Evolutionary conservation across 129 eudicot species (phyloP), one percentile per base, ranked within the genome.

Genomic region (Gnaphalium uliginosum): DNA sequence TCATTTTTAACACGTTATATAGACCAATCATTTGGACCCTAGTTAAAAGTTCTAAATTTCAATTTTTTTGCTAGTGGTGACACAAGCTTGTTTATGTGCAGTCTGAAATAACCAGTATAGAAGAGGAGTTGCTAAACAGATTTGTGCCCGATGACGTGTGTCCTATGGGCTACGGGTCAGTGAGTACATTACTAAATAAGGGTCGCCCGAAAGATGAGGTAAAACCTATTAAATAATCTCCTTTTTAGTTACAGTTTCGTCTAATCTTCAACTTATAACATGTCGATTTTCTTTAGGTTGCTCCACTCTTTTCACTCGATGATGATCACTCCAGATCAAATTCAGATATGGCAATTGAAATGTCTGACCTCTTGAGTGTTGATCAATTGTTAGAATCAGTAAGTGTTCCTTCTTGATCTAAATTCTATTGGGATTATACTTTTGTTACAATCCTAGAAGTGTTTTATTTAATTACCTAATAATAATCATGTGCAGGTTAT

Each of bases 131-230:
- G 83, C 83, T 87, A 56, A 54, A 87, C 78, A 84, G 69, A 71
- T 89, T 89, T 75, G 83, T 89, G 72, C 96, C 96, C 37, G 96
- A 89, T 83, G 96, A 89, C 62, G 84, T 77, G 29, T 89, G 92
- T 32, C 96, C 90, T 19, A 70, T 77, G 76, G 87, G 75, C 60
- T 82, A 86, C 71, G 83, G 83, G 25, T 63, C 50, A 21, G 35
- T 70, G 48, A 74, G 69, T 30, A 70, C 69, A 60, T 77, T 66
- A 65, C 58, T 67, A 27, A 25, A 86, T 71, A 33, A 81, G 77
- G 73, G 83, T 78, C 77, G 56, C 61, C 56, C 26, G 27, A 73
- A 69, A 41, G 88, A 83, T 74, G 84, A 73, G 81, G 92, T 85
- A 71, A 43, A 72, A 11, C 3, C 68, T 72, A 23, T n/a, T 53